These are phyloP conservation scores for Sphagnum contortum DNA, from an alignment of 225 moss, liverwort and hornwort genomes.

Conservation along the genomic window DNA sequence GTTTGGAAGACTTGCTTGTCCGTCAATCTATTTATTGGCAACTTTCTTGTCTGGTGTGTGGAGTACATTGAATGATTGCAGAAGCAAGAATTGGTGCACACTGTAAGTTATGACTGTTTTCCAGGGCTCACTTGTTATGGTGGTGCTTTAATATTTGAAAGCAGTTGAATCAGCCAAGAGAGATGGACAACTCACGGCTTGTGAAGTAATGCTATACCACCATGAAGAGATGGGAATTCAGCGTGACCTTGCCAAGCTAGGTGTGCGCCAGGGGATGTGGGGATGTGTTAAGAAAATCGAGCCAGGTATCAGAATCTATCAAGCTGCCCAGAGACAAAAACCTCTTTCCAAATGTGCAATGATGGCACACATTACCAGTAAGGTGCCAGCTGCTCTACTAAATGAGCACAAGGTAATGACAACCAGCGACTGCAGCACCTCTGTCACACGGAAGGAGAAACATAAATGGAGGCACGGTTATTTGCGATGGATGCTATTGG, in stretches of 20 bases:
- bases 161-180: constrained; percentile 65
- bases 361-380: constrained; percentile 36
- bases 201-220: constrained; percentile 69
- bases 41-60: no score
- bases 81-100: no score
- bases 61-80: no score
- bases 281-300: constrained; percentile 92
- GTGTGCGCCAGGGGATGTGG: constrained; percentile 95
- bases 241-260: constrained; percentile 81
- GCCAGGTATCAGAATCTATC: constrained; percentile 51
- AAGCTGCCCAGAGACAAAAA: constrained; percentile 28
- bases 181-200: constrained; percentile 45
- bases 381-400: constrained; percentile 38
- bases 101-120: no score
- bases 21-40: no score
- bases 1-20: no score
- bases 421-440: constrained; percentile 7
- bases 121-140: no score
- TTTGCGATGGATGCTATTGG: constrained; percentile 72
- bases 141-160: no score
- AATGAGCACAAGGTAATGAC: constrained; percentile 15
- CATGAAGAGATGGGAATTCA: constrained; percentile 95
- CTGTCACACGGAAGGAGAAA: constrained; percentile 8
- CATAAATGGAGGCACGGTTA: constrained; percentile 32
- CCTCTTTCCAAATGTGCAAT: constrained; percentile 39